Percentiles rank a stretch among this genome's conserved stretches.
Evolutionary conservation across 805 yeast species (phyloP).

Genomic region (Tetrapisispora taiwanensis): DNA sequence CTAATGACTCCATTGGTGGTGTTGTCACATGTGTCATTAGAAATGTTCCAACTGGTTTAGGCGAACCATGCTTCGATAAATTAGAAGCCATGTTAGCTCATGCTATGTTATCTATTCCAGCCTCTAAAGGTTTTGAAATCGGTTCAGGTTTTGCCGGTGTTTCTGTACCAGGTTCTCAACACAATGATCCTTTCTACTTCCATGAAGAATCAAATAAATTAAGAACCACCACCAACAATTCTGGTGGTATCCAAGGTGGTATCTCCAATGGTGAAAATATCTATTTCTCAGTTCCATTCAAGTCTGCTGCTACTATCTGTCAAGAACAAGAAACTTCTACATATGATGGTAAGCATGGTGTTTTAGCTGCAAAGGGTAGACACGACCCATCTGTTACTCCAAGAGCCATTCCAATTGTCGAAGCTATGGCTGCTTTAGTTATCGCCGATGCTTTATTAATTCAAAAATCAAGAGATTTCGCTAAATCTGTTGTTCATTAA

Average conservation of each 20-base stretch:
- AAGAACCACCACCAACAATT: slow-evolving; percentile 81
- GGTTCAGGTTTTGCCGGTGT: slow-evolving; percentile 95
- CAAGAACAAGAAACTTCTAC: slow-evolving; percentile 85
- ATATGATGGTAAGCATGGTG: slow-evolving; percentile 81
- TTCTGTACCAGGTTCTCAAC: slow-evolving; percentile 81
- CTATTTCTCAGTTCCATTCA: slow-evolving; percentile 91
- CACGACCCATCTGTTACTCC: slow-evolving; percentile 98
- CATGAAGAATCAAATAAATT: slow-evolving; percentile 52
- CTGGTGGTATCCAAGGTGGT: slow-evolving; percentile 98
- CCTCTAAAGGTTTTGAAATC: slow-evolving; percentile 95
- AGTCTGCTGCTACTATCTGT: slow-evolving; percentile 94
- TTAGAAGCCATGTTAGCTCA: slow-evolving; percentile 92
- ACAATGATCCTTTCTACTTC: slow-evolving; percentile 75
- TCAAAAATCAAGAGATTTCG: slow-evolving; percentile 74
- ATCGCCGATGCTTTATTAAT: slow-evolving; percentile 76
- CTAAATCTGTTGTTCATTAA: slow-evolving; percentile 28
- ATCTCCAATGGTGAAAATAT: slow-evolving; percentile 93
- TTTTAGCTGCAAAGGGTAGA: slow-evolving; percentile 91
- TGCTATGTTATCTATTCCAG: slow-evolving; percentile 96
- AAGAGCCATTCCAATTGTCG: slow-evolving; percentile 96
- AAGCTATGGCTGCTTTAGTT: slow-evolving; percentile 95
- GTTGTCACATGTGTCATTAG: slow-evolving; percentile 95
- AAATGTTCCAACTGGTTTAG: slow-evolving; percentile 90
- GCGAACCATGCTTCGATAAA: slow-evolving; percentile 96
- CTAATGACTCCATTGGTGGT: slow-evolving; percentile 92